These are phyloP conservation scores for Candida odintsovae DNA, from an alignment of 805 yeast species.

Conservation along the genomic window DNA sequence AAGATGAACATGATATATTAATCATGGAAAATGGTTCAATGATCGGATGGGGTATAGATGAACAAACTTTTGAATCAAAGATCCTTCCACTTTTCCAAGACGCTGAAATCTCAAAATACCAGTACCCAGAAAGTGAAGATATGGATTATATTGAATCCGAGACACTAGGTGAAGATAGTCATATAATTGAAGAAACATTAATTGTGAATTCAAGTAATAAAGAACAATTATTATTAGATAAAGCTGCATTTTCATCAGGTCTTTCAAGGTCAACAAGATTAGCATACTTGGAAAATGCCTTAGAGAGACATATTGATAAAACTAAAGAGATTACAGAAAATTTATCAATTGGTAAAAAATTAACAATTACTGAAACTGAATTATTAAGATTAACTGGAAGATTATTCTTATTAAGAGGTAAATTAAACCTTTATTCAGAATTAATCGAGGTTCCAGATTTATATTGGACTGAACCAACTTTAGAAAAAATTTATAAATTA, in stretches of 20 bases:
- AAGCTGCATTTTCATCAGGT: constrained; percentile 86
- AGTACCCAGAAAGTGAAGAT: constrained; percentile 70
- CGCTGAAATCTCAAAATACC: constrained; percentile 43
- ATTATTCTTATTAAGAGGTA: constrained; percentile 71
- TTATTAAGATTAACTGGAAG: constrained; percentile 68
- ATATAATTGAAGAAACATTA: constrained; percentile 65
- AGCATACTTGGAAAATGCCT: constrained; percentile 67
- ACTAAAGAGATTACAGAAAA: constrained; percentile 62
- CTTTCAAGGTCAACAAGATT: constrained; percentile 80
- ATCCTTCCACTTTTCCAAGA: constrained; percentile 47
- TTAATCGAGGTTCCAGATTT: constrained; percentile 88
- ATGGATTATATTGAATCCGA: constrained; percentile 52
- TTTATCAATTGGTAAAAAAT: constrained; percentile 54
- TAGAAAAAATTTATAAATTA: constrained; percentile 69
- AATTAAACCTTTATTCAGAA: constrained; percentile 79
- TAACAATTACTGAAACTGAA: constrained; percentile 52
- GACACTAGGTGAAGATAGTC: constrained; percentile 27
- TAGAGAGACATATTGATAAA: constrained; percentile 61
- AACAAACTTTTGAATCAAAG: constrained; percentile 38
- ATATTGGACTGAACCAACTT: constrained; percentile 87
- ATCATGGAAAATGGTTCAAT: constrained; percentile 73
- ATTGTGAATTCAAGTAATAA: constrained; percentile 47
- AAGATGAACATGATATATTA: constrained; percentile 49
- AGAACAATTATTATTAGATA: constrained; percentile 56
- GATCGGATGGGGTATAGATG: constrained; percentile 79